Evolutionary conservation across 2,329 filamentous ascomycete genomes (phyloP).

Genomic region (Volutella citrinella): DNA sequence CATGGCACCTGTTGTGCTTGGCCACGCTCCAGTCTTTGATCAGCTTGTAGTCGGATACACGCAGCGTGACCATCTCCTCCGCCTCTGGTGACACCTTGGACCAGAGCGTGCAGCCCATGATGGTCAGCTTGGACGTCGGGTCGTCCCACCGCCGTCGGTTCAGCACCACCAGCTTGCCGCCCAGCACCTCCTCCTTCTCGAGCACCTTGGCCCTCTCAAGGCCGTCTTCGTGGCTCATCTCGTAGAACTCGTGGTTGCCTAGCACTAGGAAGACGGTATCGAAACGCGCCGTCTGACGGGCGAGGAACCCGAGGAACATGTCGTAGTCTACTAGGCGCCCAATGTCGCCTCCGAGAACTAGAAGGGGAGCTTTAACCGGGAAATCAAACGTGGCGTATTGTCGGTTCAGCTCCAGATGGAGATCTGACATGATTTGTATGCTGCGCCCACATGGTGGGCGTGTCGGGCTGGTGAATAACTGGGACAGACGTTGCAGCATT

Average conservation of each 20-base stretch:
- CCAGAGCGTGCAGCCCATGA: conserved; percentile 59
- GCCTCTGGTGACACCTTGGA: conserved; percentile 43
- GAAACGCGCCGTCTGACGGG: conserved; percentile 38
- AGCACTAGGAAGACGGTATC: conserved; percentile 46
- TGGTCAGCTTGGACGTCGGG: conserved; percentile 39
- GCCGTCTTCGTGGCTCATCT: conserved; percentile 35
- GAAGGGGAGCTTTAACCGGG: conserved; percentile 36
- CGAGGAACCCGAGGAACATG: conserved; percentile 42
- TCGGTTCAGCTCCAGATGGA: conserved; percentile 46
- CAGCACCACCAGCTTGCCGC: conserved; percentile 40
- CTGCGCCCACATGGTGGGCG: conserved; percentile 17
- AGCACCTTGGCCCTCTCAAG: conserved; percentile 36
- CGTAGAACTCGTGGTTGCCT: conserved; percentile 55
- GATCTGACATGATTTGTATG: conserved; percentile 43
- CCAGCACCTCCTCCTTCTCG: conserved; percentile 35
- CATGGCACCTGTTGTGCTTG: conserved; percentile 47
- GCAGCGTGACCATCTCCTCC: conserved; percentile 36
- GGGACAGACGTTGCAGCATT: conserved; percentile 14
- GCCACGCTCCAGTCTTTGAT: conserved; percentile 51
- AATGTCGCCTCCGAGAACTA: conserved; percentile 49
- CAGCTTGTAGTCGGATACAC: conserved; percentile 51
- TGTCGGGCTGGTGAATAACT: conserved; percentile 14
- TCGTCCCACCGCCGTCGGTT: conserved; percentile 40
- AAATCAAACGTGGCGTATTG: conserved; percentile 43
- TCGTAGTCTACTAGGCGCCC: conserved; percentile 47